Conservation (phyloP, 2,329 filamentous ascomycete genomes). For the Neocatenulostroma microsporum region DNA sequence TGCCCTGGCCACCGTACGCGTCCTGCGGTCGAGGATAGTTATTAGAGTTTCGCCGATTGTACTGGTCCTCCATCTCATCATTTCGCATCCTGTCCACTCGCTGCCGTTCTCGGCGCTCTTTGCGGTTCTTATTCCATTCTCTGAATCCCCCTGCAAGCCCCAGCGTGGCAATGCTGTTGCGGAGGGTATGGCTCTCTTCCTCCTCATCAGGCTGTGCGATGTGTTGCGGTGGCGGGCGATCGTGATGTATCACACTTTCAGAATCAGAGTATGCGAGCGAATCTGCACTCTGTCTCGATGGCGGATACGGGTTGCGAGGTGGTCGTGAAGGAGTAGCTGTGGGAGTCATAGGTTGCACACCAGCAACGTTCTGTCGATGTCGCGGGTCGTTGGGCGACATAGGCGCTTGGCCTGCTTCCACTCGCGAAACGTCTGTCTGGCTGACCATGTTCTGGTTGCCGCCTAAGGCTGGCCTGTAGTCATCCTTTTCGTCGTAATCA, state of each 20-base stretch:
- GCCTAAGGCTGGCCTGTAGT: slow-evolving; percentile 36
- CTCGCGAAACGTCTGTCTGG: slow-evolving; percentile 40
- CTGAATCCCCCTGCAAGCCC: slow-evolving; percentile 27
- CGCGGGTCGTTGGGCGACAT: slow-evolving; percentile 33
- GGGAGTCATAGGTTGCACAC: slow-evolving; percentile 26
- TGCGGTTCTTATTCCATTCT: slow-evolving; percentile 43
- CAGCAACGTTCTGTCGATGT: slow-evolving; percentile 11
- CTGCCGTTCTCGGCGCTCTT: slow-evolving; percentile 52
- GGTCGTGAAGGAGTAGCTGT: slow-evolving; percentile 32
- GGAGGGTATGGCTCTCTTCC: slow-evolving; percentile 29
- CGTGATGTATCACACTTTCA: slow-evolving; percentile 18
- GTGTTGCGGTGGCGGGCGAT: no score
- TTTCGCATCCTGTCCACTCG: slow-evolving; percentile 49
- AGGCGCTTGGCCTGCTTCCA: slow-evolving; percentile 49
- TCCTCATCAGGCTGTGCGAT: no score
- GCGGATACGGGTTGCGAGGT: slow-evolving; percentile 29
- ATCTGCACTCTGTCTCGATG: slow-evolving; percentile 25
- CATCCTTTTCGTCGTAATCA: slow-evolving; percentile 44
- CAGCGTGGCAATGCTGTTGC: slow-evolving; percentile 42
- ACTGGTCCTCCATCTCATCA: slow-evolving; percentile 35
- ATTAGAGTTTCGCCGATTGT: slow-evolving; percentile 25
- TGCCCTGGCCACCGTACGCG: slow-evolving; percentile 12
- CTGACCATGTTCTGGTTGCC: slow-evolving; percentile 39
- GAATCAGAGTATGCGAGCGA: slow-evolving; percentile 34
- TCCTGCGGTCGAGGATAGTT: slow-evolving; percentile 24